A percentile compares a stretch with the other conserved stretches of the same genome.
Evolutionary conservation across 2,329 filamentous ascomycete genomes (phyloP).

Genomic region (Fusarium decemcellulare): DNA sequence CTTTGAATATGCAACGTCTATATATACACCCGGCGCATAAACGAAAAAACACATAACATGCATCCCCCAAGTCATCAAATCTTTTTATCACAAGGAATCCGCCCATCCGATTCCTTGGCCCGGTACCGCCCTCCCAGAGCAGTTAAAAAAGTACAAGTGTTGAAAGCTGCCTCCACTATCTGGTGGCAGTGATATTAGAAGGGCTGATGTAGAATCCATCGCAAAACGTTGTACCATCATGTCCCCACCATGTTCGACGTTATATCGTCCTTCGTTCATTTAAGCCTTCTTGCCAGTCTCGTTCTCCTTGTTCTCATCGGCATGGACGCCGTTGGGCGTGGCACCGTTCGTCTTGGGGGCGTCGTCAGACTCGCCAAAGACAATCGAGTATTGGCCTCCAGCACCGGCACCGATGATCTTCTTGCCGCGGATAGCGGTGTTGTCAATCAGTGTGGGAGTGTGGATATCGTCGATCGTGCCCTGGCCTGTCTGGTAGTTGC

Average conservation of each 20-base stretch:
- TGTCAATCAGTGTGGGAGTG: constrained; percentile 84
- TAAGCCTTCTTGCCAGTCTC: constrained; percentile 23
- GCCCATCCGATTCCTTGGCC: constrained; percentile 28
- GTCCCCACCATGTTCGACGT: constrained; percentile 4
- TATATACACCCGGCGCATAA: constrained; percentile 30
- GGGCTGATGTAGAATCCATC: constrained; percentile 28
- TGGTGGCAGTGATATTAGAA: constrained; percentile 30
- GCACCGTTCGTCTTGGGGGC: constrained; percentile 50
- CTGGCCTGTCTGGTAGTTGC: constrained; percentile 84
- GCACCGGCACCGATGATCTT: constrained; percentile 84
- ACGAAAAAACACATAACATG: constrained; percentile 4
- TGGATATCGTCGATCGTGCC: constrained; percentile 85
- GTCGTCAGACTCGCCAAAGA: constrained; percentile 62
- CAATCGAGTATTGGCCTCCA: constrained; percentile 86
- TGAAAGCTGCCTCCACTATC: constrained; percentile 11
- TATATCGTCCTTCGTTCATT: constrained; percentile 17
- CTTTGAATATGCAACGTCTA: constrained; percentile 37
- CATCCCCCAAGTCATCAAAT: constrained; percentile 28
- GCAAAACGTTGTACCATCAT: not conserved
- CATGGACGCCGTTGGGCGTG: constrained; percentile 39
- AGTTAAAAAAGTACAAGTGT: constrained; percentile 33
- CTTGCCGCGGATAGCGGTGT: constrained; percentile 83
- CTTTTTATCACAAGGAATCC: constrained; percentile 33
- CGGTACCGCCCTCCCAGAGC: constrained; percentile 13
- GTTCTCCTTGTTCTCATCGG: constrained; percentile 34